Conservation (phyloP, 768 basidiomycete species). For the Tulasnella calospora region DNA sequence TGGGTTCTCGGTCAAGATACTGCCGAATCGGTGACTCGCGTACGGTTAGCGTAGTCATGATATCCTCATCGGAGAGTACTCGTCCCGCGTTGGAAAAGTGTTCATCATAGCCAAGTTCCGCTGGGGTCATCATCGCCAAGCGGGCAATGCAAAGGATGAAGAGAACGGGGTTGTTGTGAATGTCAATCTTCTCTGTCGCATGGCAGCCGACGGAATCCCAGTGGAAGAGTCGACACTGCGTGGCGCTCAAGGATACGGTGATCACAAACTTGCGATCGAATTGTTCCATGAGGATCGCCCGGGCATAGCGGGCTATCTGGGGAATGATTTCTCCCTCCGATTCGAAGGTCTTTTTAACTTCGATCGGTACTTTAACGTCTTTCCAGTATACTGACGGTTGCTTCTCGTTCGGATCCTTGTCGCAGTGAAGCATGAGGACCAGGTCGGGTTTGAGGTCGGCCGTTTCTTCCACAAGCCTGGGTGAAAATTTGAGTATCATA, state of each 20-base stretch:
- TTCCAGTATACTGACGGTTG: neutral
- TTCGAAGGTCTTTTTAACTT: neutral
- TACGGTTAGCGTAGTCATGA: neutral
- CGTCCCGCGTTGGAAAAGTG: slow-evolving; percentile 3
- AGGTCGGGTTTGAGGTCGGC: neutral
- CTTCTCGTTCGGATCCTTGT: neutral
- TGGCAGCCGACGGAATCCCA: neutral
- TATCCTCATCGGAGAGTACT: neutral
- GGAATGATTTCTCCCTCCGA: neutral
- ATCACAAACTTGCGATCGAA: slow-evolving; percentile 5
- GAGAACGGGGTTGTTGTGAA: neutral
- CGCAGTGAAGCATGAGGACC: neutral
- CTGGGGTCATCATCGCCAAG: neutral
- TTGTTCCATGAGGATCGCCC: neutral
- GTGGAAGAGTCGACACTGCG: neutral
- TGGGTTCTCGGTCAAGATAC: neutral
- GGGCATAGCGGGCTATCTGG: neutral
- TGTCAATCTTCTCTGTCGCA: neutral
- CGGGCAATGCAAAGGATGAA: neutral
- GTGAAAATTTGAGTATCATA: neutral
- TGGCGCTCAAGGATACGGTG: neutral
- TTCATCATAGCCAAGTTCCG: neutral
- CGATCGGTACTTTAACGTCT: slow-evolving; percentile 6
- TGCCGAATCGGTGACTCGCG: neutral
- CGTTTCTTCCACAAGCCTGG: neutral